Conservation (phyloP, 805 yeast species). For the Ogataea philodendri region DNA sequence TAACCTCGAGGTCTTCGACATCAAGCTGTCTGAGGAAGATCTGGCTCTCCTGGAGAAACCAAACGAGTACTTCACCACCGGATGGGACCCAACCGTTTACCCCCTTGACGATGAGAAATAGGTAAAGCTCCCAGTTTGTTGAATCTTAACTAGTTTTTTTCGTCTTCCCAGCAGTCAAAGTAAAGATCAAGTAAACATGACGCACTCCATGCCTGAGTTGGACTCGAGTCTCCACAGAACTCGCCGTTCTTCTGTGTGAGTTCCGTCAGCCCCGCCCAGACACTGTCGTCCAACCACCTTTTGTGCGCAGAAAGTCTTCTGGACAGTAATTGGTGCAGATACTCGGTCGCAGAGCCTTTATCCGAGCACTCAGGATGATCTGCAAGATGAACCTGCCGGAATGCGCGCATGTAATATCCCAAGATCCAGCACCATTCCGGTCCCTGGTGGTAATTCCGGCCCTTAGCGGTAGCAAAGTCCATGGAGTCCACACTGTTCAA, state of each 20-base stretch:
- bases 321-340: conserved; percentile 57
- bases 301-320: conserved; percentile 62
- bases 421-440: conserved; percentile 97
- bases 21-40: conserved; percentile 40
- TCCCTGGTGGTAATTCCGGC: conserved; percentile 96
- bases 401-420: conserved; percentile 87
- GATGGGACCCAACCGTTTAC: conserved; percentile 25
- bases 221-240: conserved; percentile 81
- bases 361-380: conserved; percentile 37
- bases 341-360: conserved; percentile 42
- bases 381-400: conserved; percentile 48
- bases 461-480: conserved; percentile 91
- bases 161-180: conserved; percentile 52
- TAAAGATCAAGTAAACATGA: conserved; percentile 81
- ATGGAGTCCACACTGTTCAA: conserved; percentile 73
- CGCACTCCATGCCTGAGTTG: conserved; percentile 96
- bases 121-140: no score
- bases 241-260: conserved; percentile 86
- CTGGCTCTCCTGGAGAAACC: conserved; percentile 33
- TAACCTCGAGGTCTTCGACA: conserved; percentile 42
- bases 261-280: conserved; percentile 94
- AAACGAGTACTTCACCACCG: conserved; percentile 17
- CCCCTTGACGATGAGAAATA: conserved; percentile 20
- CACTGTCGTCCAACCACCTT: conserved; percentile 67
- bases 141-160: conserved; percentile 1